Percentiles rank a stretch among this genome's conserved stretches.
These are phyloP conservation scores for Barnettozyma pratensis DNA, from an alignment of 805 yeast species.

Conservation along the genomic window DNA sequence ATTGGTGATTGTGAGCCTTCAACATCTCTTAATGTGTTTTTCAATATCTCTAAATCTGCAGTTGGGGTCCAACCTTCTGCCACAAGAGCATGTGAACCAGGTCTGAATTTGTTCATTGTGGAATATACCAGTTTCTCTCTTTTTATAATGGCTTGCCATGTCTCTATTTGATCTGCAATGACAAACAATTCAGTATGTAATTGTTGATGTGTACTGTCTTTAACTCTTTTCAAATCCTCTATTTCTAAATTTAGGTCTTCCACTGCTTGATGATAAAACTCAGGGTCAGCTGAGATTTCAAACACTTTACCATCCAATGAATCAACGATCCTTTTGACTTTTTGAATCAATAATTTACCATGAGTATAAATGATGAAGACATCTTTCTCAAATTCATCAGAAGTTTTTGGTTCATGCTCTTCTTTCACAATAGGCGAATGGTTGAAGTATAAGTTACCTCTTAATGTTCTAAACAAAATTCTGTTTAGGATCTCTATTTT, in stretches of 20 bases:
- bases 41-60: constrained; percentile 63
- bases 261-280: constrained; percentile 30
- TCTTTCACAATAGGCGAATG: constrained; percentile 68
- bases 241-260: constrained; percentile 17
- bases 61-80: constrained; percentile 98
- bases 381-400: constrained; percentile 60
- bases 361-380: constrained; percentile 89
- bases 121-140: constrained; percentile 83
- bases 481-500: constrained; percentile 70
- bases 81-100: constrained; percentile 76
- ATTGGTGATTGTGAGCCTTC: constrained; percentile 34
- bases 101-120: constrained; percentile 76
- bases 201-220: constrained; percentile 61
- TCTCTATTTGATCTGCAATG: constrained; percentile 66
- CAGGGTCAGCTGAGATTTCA: constrained; percentile 40
- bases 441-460: constrained; percentile 85
- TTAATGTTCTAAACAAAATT: constrained; percentile 84
- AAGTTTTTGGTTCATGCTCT: constrained; percentile 56
- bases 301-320: constrained; percentile 82
- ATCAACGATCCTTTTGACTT: constrained; percentile 80
- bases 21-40: constrained; percentile 56
- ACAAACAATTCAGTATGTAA: constrained; percentile 73
- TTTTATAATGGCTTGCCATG: constrained; percentile 64
- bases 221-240: constrained; percentile 51
- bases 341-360: constrained; percentile 66